A percentile compares a stretch with the other conserved stretches of the same genome.
Evolutionary conservation across 768 basidiomycete genomes (phyloP).

Genomic region (Tephrocybe sp.): DNA sequence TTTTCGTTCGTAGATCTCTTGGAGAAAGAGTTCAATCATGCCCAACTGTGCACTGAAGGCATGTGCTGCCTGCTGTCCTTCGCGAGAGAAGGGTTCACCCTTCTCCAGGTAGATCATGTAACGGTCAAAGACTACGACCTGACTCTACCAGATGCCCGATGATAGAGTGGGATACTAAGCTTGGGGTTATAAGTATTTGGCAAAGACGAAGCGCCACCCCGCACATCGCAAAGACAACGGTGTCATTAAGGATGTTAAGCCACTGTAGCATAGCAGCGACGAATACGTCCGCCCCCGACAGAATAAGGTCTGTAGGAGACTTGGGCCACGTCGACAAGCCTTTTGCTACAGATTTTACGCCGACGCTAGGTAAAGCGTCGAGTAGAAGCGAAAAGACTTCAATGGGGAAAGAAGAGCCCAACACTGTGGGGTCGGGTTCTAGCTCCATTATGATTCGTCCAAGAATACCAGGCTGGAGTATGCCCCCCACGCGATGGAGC

Average conservation of each 20-base stretch:
- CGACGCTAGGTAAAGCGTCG: neutral
- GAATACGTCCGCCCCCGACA: constrained; percentile 6
- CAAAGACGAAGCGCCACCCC: neutral
- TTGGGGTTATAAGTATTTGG: constrained; percentile 8
- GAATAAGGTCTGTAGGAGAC: constrained; percentile 8
- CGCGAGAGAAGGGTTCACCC: neutral
- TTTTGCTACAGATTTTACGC: constrained; percentile 11
- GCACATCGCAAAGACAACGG: constrained; percentile 1
- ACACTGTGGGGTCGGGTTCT: neutral
- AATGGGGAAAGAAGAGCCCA: neutral
- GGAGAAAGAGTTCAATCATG: neutral
- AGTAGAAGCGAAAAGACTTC: neutral
- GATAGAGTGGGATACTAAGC: neutral
- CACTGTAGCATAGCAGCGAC: constrained; percentile 13
- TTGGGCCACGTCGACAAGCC: constrained; percentile 10
- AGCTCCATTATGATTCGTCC: neutral
- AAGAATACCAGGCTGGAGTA: neutral
- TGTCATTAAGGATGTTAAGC: constrained; percentile 5
- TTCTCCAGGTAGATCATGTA: neutral
- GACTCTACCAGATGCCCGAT: neutral
- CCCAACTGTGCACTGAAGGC: constrained; percentile 1
- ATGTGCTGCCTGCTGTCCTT: neutral
- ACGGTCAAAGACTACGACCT: constrained; percentile 6
- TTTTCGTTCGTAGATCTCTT: neutral
- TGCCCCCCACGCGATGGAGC: neutral